Percentiles rank a stretch among this genome's conserved stretches.
phyloP scores from a whole-genome alignment of 306 rosid genomes.

The Citrullus amarus region DNA sequence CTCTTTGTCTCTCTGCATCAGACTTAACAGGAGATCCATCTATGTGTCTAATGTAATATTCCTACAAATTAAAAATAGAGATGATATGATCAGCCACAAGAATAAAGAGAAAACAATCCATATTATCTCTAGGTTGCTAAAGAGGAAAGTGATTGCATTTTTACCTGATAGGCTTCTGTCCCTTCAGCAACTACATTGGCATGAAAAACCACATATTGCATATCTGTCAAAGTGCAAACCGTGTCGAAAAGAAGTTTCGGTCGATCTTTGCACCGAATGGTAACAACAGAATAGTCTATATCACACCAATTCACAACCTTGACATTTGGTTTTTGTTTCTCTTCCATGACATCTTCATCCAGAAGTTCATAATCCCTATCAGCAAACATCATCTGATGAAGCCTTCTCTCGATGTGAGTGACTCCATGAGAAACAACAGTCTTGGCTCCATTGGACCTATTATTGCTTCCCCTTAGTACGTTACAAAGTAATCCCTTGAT shows the following conservation, averaged over 20 bases:
- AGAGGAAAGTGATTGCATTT: conserved; percentile 1
- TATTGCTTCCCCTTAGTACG: conserved; percentile 79
- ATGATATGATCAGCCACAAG: conserved; percentile 13
- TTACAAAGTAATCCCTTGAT: conserved; percentile 61
- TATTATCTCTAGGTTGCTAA: background rate
- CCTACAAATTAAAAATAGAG: conserved; percentile 38
- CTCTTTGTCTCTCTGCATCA: conserved; percentile 91
- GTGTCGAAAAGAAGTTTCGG: conserved; percentile 90
- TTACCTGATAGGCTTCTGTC: conserved; percentile 80
- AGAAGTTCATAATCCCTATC: conserved; percentile 73
- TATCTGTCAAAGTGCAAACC: conserved; percentile 90
- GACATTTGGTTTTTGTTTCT: conserved; percentile 65
- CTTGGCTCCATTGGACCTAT: conserved; percentile 42
- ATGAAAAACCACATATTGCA: conserved; percentile 91
- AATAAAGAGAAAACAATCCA: background rate
- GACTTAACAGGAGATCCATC: conserved; percentile 97
- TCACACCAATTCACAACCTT: conserved; percentile 75
- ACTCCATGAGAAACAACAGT: conserved; percentile 57
- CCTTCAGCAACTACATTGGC: conserved; percentile 80
- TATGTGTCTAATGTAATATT: conserved; percentile 73
- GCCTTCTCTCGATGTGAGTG: conserved; percentile 86
- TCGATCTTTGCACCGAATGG: conserved; percentile 64
- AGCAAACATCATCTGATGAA: conserved; percentile 96
- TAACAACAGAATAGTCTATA: conserved; percentile 78
- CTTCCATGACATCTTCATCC: conserved; percentile 33